phyloP scores from a whole-genome alignment of 73 alveolate genomes.

The Paramecium tetraurelia region DNA sequence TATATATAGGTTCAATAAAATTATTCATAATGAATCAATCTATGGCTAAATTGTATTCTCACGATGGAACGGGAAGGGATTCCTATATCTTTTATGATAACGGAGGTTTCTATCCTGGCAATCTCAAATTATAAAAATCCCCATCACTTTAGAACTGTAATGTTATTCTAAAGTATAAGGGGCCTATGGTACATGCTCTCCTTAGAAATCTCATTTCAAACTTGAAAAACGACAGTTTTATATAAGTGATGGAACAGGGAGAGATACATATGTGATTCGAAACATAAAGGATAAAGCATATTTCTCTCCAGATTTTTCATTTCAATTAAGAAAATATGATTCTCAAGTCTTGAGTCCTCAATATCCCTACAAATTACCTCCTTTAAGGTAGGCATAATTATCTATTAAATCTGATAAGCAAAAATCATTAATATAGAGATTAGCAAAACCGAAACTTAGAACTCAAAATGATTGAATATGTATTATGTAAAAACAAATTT shows the following conservation, averaged over 20 bases:
- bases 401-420: background rate
- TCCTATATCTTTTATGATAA: conserved; percentile 40
- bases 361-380: conserved; percentile 40
- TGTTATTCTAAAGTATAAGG: background rate
- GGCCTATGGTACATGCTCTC: conserved; percentile 29
- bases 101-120: conserved; percentile 56
- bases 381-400: background rate
- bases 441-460: conserved; percentile 3
- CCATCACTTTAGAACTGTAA: background rate
- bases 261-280: conserved; percentile 41
- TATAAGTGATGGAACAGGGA: conserved; percentile 30
- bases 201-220: background rate
- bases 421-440: background rate
- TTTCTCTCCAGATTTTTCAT: background rate
- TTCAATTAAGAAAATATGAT: conserved; percentile 4
- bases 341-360: background rate
- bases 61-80: conserved; percentile 67
- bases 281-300: background rate
- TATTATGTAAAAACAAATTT: background rate
- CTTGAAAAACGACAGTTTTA: background rate
- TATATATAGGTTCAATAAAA: background rate
- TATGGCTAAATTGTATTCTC: conserved; percentile 41
- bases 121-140: background rate
- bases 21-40: background rate
- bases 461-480: conserved; percentile 21